These are phyloP conservation scores for Tetradesmus lagerheimii DNA, from an alignment of 139 green algal genomes.

Conservation along the genomic window DNA sequence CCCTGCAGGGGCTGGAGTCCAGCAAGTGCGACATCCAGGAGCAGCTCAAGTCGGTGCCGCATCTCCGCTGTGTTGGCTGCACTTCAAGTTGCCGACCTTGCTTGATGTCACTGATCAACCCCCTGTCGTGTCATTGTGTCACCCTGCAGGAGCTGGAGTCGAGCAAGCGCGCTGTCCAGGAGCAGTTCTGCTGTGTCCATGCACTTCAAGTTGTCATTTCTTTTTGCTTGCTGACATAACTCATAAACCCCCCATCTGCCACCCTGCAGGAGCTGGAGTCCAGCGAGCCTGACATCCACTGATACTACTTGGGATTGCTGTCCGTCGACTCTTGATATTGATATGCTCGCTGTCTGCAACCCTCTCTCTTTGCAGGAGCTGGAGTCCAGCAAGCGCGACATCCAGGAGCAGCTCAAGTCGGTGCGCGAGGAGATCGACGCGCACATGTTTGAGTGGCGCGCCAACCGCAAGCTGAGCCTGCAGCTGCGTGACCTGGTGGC, in stretches of 20 bases:
- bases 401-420: slow-evolving; percentile 58
- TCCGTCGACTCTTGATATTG: no score
- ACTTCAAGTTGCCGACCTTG: background rate
- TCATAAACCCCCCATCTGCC: no score
- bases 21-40: slow-evolving; percentile 46
- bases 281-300: slow-evolving; percentile 51
- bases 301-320: no score
- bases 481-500: slow-evolving; percentile 67
- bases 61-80: no score
- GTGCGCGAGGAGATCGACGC: slow-evolving; percentile 53
- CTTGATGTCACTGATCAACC: background rate
- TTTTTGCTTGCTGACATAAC: no score
- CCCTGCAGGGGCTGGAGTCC: slow-evolving; percentile 22
- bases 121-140: no score
- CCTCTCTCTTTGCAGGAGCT: slow-evolving; percentile 36
- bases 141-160: background rate
- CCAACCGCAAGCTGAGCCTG: slow-evolving; percentile 71
- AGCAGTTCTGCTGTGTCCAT: no score
- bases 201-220: no score
- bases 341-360: no score
- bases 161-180: background rate
- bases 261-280: slow-evolving; percentile 2
- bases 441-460: slow-evolving; percentile 67
- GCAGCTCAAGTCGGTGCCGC: no score
- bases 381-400: slow-evolving; percentile 47